Conservation (phyloP, 345 rosid genomes). For the Dipteronia dyeriana region DNA sequence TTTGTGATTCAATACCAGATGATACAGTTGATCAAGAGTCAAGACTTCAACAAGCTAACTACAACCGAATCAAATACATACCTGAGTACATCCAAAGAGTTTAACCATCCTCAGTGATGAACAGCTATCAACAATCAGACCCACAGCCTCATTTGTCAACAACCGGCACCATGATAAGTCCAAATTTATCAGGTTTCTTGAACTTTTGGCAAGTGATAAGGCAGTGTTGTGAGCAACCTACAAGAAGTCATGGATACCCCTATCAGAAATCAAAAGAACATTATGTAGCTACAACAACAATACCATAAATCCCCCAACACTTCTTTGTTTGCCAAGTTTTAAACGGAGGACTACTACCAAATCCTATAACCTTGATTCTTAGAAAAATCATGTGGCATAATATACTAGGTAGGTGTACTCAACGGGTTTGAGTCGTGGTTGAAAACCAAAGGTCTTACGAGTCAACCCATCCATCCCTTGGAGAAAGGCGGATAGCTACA, state of each 20-base stretch:
- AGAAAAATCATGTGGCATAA: not conserved
- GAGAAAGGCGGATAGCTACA: not conserved
- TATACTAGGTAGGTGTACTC: not conserved
- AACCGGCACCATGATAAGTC: constrained; percentile 88
- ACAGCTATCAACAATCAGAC: constrained; percentile 86
- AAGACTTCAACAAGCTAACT: not conserved
- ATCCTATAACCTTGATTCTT: no score
- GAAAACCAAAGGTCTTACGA: not conserved
- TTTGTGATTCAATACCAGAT: not conserved
- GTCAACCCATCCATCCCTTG: not conserved
- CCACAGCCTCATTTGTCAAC: constrained; percentile 62
- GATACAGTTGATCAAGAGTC: not conserved
- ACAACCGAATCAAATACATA: constrained; percentile 18
- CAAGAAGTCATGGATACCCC: constrained; percentile 11
- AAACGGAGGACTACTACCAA: no score
- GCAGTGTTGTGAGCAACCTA: constrained; percentile 78
- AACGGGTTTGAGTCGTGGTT: not conserved
- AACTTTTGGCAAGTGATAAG: constrained; percentile 57
- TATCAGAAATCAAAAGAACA: not conserved
- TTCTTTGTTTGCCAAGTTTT: not conserved
- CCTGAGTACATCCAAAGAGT: constrained; percentile 93
- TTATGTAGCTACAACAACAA: not conserved
- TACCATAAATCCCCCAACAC: not conserved
- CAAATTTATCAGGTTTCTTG: constrained; percentile 52
- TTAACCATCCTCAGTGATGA: constrained; percentile 61